These are phyloP conservation scores for Nakazawaea laoshanensis DNA, from an alignment of 805 yeast genomes.

Conservation along the genomic window DNA sequence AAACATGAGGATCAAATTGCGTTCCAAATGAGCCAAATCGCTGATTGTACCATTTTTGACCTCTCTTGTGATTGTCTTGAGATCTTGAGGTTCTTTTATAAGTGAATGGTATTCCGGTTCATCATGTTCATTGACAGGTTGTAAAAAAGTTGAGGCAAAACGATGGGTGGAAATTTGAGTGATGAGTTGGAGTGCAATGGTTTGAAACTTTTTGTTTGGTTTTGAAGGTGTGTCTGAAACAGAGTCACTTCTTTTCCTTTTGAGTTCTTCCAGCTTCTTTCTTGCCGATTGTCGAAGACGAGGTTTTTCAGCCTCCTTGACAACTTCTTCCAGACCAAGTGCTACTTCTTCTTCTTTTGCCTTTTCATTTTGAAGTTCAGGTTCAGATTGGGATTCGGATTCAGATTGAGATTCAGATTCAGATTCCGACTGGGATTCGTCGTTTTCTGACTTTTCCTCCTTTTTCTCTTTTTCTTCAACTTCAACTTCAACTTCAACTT, in stretches of 20 bases:
- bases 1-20: constrained; percentile 68
- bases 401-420: too few relatives aligned
- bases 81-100: constrained; percentile 57
- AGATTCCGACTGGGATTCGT: too few relatives aligned
- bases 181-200: constrained; percentile 52
- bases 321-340: constrained; percentile 1
- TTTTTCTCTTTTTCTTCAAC: constrained; percentile 7
- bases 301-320: constrained; percentile 2
- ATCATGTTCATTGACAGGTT: constrained; percentile 57
- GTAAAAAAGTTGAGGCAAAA: constrained; percentile 65
- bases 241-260: constrained; percentile 15
- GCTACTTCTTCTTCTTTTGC: constrained; percentile 4
- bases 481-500: constrained; percentile 4
- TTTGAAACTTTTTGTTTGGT: constrained; percentile 48
- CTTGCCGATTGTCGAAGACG: not conserved
- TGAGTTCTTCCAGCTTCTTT: too few relatives aligned
- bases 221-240: constrained; percentile 5
- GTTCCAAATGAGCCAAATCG: constrained; percentile 42
- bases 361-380: constrained; percentile 6
- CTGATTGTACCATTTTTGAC: constrained; percentile 53
- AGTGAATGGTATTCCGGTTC: constrained; percentile 64
- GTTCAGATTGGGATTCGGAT: too few relatives aligned
- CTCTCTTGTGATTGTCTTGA: constrained; percentile 50
- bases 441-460: constrained; percentile 7
- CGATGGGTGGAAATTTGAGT: constrained; percentile 61